phyloP scores from a whole-genome alignment of 331 rosid genomes.

The Arachis monticola region DNA sequence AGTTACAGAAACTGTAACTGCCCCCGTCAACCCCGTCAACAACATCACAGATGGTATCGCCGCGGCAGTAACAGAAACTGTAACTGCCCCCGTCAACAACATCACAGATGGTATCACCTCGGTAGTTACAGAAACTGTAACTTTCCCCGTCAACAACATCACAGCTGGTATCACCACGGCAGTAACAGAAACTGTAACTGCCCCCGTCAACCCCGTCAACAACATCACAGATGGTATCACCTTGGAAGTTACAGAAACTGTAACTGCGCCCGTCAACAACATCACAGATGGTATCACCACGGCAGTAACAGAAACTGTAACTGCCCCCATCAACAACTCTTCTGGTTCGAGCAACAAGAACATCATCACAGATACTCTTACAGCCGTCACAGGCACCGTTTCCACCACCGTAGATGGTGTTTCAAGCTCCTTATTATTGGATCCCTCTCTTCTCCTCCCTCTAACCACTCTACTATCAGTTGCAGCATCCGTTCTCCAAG shows the following conservation, averaged over 20 bases:
- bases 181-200: no score
- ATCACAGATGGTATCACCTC: no score
- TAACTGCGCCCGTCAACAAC: no score
- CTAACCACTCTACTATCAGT: not conserved
- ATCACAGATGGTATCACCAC: not conserved
- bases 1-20: no score
- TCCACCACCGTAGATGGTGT: not conserved
- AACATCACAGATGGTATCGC: no score
- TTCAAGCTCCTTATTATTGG: constrained; percentile 44
- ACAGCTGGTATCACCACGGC: no score
- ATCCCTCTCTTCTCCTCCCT: constrained; percentile 1
- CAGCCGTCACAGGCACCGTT: not conserved
- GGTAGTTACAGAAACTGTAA: no score
- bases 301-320: not conserved
- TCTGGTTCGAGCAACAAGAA: constrained; percentile 33
- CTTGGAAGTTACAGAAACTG: not conserved
- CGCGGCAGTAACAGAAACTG: no score
- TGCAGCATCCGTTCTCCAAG: not conserved
- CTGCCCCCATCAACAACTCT: constrained; percentile 11
- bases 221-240: not conserved
- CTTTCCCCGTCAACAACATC: no score
- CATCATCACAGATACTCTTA: constrained; percentile 42
- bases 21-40: not conserved
- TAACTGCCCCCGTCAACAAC: not conserved
- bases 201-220: no score